Evolutionary conservation across 1,284 basidiomycete genomes (phyloP), one percentile per base, ranked within the genome.

Genomic region (Leccinum pachyderme): DNA sequence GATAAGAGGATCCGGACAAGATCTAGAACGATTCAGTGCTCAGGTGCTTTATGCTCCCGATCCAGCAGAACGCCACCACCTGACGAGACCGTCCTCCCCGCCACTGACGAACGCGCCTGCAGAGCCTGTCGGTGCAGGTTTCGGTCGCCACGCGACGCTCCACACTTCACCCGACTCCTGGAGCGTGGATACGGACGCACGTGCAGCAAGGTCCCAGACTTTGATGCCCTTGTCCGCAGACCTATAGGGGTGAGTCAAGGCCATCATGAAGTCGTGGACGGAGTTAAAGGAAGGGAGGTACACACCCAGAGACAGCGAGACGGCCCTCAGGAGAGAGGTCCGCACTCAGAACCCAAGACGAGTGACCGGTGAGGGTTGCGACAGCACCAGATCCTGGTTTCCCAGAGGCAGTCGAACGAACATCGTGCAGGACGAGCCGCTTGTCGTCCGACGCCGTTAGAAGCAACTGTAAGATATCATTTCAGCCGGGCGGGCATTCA

Each of bases 401-500:
- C 54, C 74, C 79, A 18, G 84, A 79, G 2, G 84, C 66, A 0
- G 82, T 77, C 47, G 72, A 73, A 35, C 89, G 84, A 15, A 93
- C 88, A 67, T 95, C 93, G 69, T 95, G 91, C 43, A 95, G 72
- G 49, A 91, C 84, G 53, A 95, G 83, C 13, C 90, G 84, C 67
- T 91, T 89, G 71, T 95, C 93, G 70, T 95, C 93, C 1, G 91
- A 92, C 5, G 87, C 93, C 31, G 89, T 91, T 47, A 93, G 76
- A 5, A 95, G 77, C 54, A 92, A 80, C 91, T 93, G 58, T 22
- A n/a, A 43, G 24, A 43, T 7, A 13, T 47, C 12, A 41, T 12
- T n/a, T 59, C 25, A 53, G 58, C 31, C 28, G 29, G 13, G 45
- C n/a, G 18, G 7, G 39, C 29, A 13, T 46, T 12, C 12, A 47